These are phyloP conservation scores for Plantago elongata DNA, from an alignment of 257 asterid genomes.

Conservation along the genomic window DNA sequence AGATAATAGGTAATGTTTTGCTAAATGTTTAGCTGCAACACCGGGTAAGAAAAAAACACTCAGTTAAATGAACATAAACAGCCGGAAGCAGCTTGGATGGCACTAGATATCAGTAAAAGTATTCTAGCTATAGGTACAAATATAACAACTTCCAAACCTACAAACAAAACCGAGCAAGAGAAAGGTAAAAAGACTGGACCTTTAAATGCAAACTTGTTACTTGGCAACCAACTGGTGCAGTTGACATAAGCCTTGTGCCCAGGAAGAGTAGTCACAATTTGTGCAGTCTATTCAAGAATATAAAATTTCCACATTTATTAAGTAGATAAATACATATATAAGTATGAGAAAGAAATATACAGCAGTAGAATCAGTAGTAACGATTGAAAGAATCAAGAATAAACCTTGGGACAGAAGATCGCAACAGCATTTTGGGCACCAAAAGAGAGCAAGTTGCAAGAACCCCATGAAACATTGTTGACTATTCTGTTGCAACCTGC, in stretches of 20 bases:
- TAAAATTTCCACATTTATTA: not conserved
- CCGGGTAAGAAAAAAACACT: not conserved
- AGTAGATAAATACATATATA: constrained; percentile 6
- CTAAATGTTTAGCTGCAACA: constrained; percentile 58
- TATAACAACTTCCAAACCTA: not conserved
- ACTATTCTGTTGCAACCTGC: constrained; percentile 91
- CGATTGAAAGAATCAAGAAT: not conserved
- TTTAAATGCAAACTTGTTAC: constrained; percentile 72
- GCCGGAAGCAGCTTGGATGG: too few relatives aligned
- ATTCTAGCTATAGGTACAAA: too few relatives aligned
- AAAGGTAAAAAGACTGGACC: constrained; percentile 39
- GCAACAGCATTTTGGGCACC: constrained; percentile 95
- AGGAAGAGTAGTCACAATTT: constrained; percentile 82
- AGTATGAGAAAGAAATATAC: not conserved
- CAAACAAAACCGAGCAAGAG: not conserved
- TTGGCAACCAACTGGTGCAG: constrained; percentile 93
- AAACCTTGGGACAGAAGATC: constrained; percentile 84
- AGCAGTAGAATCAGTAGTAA: not conserved
- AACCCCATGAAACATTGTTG: constrained; percentile 95
- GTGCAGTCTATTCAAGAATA: constrained; percentile 54
- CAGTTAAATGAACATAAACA: not conserved
- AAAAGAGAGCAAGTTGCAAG: constrained; percentile 71
- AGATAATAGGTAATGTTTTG: constrained; percentile 60
- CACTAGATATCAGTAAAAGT: too few relatives aligned
- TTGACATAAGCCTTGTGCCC: constrained; percentile 86